Conservation (phyloP, 208 protist genomes). For the Porcisia deanei region DNA sequence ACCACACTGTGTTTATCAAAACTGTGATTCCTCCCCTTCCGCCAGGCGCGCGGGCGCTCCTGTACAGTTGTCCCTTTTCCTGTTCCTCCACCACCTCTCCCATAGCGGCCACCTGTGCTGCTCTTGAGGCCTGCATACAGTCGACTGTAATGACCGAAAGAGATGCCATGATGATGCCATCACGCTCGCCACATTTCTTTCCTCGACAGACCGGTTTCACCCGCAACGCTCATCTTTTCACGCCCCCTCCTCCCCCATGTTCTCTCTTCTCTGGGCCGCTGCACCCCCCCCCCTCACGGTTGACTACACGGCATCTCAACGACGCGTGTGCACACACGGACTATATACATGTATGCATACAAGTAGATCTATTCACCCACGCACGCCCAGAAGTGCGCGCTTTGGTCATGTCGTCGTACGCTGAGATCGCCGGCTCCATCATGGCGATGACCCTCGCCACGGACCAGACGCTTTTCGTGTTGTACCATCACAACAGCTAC, state of each 20-base stretch:
- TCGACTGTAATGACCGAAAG: neutral
- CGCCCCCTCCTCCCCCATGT: neutral
- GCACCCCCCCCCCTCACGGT: neutral
- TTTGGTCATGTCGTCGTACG: slow-evolving; percentile 26
- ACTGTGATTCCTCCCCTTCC: too few species aligned
- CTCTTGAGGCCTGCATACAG: neutral
- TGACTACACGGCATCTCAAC: neutral
- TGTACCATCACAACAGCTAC: slow-evolving; percentile 86
- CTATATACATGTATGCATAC: neutral
- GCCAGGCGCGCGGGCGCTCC: too few species aligned
- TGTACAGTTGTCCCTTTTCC: neutral
- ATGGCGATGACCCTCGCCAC: slow-evolving; percentile 71
- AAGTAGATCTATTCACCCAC: neutral
- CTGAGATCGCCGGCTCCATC: slow-evolving; percentile 40
- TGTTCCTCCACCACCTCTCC: too few species aligned
- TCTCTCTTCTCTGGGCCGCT: neutral
- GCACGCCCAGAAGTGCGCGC: neutral
- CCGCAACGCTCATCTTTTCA: neutral
- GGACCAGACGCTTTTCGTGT: slow-evolving; percentile 70
- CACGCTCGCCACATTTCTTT: neutral
- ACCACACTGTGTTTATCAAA: too few species aligned
- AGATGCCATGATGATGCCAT: neutral
- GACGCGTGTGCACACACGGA: neutral
- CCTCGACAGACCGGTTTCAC: neutral
- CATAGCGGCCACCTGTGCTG: too few species aligned